Percentiles rank a stretch among this genome's conserved stretches.
These are phyloP conservation scores for Crithidia fasciculata DNA, from an alignment of 208 protist genomes.

Conservation along the genomic window DNA sequence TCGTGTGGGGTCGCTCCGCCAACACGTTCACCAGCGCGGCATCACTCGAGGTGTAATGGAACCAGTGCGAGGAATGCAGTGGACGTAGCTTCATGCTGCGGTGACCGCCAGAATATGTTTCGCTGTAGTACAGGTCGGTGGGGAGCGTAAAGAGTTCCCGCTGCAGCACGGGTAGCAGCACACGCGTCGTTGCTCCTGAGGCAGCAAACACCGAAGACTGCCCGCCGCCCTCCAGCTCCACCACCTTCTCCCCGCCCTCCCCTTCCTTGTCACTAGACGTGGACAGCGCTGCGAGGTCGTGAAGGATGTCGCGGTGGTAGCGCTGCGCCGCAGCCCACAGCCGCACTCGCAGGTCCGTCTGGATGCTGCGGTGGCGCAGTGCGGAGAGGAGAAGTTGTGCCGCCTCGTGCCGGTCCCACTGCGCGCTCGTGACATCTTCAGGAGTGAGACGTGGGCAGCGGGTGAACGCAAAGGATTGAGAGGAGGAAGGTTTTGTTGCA, in stretches of 20 bases:
- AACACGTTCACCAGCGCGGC: neutral
- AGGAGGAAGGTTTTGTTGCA: neutral
- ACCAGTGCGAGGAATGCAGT: constrained; percentile 1
- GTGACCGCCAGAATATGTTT: too few species aligned
- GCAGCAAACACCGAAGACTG: too few species aligned
- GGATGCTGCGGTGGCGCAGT: constrained; percentile 9
- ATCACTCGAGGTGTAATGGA: neutral
- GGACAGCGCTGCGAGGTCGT: constrained; percentile 2
- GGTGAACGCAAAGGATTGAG: neutral
- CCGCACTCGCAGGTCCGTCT: constrained; percentile 14
- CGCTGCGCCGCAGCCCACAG: constrained; percentile 22
- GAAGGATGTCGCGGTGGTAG: constrained; percentile 17
- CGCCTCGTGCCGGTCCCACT: constrained; percentile 25
- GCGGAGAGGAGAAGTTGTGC: constrained; percentile 9
- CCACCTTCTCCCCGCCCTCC: neutral
- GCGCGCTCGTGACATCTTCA: constrained; percentile 11
- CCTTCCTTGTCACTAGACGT: too few species aligned
- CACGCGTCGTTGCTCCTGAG: neutral
- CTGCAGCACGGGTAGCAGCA: neutral
- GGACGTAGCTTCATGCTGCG: neutral
- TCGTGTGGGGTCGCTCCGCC: constrained; percentile 12
- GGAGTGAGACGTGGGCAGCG: neutral
- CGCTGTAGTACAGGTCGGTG: neutral
- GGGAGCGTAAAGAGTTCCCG: constrained; percentile 5
- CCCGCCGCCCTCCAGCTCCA: too few species aligned